Base-by-base conservation (phyloP, 768 basidiomycete genomes). In the Mycena sanguinolenta region DNA sequence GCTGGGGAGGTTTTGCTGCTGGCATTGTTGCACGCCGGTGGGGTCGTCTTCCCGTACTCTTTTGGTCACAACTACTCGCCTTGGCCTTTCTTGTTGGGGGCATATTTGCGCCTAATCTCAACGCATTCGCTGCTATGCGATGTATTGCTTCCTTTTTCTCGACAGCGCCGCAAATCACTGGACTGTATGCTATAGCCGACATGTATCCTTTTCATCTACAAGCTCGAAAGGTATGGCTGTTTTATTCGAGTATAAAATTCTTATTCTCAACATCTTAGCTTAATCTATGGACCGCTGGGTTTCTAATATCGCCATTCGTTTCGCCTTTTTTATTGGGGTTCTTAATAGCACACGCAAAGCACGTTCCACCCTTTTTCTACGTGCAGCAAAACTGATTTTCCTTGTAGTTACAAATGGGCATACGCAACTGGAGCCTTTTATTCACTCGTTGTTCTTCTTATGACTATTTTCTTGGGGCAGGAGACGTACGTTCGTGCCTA, bases 141-240 rank as follows among this genome's bases (percentile, higher is more conserved):
- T 82, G 81, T 71, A 65, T 81, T 30, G 80, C 79, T n/a, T 76
- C 77, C 7, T 79, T 80, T 39, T 79, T 78, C 53, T 75, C 84
- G 53, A 88, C 89, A 8, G 86, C 87, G 17, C 89, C 89, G 0
- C 89, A 90, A 73, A 87, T 86, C 19, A 87, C 84, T 4, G 81
- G 87, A 25, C 80, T 88, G 13, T 89, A 86, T 72, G 78, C 86
- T 36, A 82, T 89, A 30, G 84, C 84, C 25, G 88, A 89, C 71
- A 78, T 90, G 65, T 90, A 82, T 74, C 89, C 89, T 0, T 90
- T 90, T 79, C 89, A 90, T 71, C 77, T 87, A 0, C 88, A 89
- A 77, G 87, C 87, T 9, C 81, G 86, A 23, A 88, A 87, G 80
- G 84, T 88, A 52, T 49, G 34, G 28, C n/a, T 8, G 21, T n/a